Base-by-base conservation (phyloP, 2,329 filamentous ascomycete genomes). In the Xylariaceae sp. region DNA sequence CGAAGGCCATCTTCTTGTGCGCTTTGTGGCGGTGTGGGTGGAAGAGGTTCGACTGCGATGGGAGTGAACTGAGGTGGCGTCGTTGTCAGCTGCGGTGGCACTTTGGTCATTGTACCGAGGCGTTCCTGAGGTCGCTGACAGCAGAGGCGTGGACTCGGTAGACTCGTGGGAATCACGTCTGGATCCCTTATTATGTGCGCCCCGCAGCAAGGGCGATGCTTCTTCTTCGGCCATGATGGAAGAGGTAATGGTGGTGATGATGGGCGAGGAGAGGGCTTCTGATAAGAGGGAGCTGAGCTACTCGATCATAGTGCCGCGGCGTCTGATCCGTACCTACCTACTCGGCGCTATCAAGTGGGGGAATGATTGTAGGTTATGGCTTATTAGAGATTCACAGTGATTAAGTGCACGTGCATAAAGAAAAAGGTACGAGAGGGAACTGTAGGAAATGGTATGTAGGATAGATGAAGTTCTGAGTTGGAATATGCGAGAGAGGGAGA, bases 1-100 rank as follows among this genome's bases (percentile, higher is more conserved):
- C 29, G 86, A 92, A 7, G 88, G 85, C 88, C 88, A 95, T 69
- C 83, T 73, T 54, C 73, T 70, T 52, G 67, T 65, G 46, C 67
- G 60, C 32, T 62, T 64, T 46, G 67, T 72, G 5, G 59, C 52
- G 5, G 57, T 55, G n/a, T 53, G 55, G 17, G 50, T 49, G 16
- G 61, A 59, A 22, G 52, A 33, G 2, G 53, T 46, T 25, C 55
- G 46, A 27, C 56, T 54, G 21, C 54, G 53, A 40, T 48, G 60
- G 19, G 67, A 59, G 43, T 60, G 58, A 40, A 61, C 45, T 11
- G 67, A 67, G 14, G 54, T 57, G n/a, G 47, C 48, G 23, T 63
- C 64, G 34, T 58, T 57, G 33, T 55, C 50, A 23, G 59, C 58
- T 20, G 53, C 22, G 12, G 39, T 63, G 42, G 63, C 58, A 21